Conservation (phyloP, 202 grass and related monocot species). For the Hordeum pubiflorum region DNA sequence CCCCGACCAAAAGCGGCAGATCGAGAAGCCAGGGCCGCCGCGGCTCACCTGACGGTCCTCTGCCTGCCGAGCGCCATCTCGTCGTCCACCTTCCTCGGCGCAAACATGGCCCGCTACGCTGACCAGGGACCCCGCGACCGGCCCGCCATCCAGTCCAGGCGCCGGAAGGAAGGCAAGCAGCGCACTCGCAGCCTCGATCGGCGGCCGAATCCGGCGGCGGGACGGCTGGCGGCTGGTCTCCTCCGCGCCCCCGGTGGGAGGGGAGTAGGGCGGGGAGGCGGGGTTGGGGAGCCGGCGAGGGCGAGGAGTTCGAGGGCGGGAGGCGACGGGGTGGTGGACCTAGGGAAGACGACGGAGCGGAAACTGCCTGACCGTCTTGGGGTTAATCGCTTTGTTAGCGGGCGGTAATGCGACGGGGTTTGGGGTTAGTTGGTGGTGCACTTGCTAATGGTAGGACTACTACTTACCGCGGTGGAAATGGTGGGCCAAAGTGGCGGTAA, state of each 20-base stretch:
- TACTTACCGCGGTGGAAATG: neutral
- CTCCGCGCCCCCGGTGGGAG: neutral
- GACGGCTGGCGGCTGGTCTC: neutral
- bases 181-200: neutral
- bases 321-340: neutral
- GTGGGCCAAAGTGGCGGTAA: neutral
- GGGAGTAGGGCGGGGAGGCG: neutral
- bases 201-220: neutral
- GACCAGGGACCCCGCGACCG: neutral
- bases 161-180: neutral
- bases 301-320: constrained; percentile 17
- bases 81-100: constrained; percentile 46
- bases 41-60: constrained; percentile 66
- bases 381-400: neutral
- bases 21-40: neutral
- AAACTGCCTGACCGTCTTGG: neutral
- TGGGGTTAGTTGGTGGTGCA: neutral
- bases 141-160: neutral
- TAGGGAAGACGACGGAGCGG: neutral
- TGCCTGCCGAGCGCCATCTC: constrained; percentile 55
- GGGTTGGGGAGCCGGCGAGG: constrained; percentile 10
- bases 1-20: neutral
- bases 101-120: constrained; percentile 36
- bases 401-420: no score
- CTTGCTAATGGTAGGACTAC: no score